Base-by-base conservation (phyloP, 192 early-diverging fungal species). In the Entomortierella beljakovae region DNA sequence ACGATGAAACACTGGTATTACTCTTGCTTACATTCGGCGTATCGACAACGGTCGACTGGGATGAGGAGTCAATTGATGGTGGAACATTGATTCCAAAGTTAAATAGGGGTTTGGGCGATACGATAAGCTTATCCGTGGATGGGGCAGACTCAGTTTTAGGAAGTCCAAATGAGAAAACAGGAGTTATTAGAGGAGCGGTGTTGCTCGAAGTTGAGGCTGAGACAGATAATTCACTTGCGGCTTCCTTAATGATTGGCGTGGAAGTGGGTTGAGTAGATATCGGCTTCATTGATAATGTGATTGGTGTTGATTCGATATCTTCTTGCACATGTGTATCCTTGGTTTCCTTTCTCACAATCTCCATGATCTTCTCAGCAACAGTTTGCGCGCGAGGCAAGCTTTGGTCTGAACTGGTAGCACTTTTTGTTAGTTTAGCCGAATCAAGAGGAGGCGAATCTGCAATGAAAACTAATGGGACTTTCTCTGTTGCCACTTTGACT, bases 301-400 rank as follows among this genome's bases (percentile, higher is more conserved):
- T 23, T 6, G 28, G 18, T 6, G 8, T 3, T 34, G 31, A 33
- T 53, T 25, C 18, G 51, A 2, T 29, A 28, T 29, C 51, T 53
- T 53, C 51, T 53, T 8, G 6, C 6, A 15, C 54, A 16, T 31
- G 9, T 57, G 9, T 28, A 3, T 54, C 26, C 22, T 54, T 54
- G 11, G 53, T 11, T 20, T 57, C 54, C 31, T 57, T 32, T 26
- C 31, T 31, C 32, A 57, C 54, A 33, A 57, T 57, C 20, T 29
- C 54, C 31, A 57, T 20, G 29, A 57, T 57, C 32, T 29, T 57
- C 18, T 29, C 54, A 31, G 31, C 28, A 34, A 57, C 54, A 18
- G 54, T 57, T 57, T 57, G 54, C 13, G 54, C 28, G 8, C 54
- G 54, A 20, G 43, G 43, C 3, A 20, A 11, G 20, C 20, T 46